Evolutionary conservation across 306 rosid genomes (phyloP).

Genomic region (Castanopsis chinensis): DNA sequence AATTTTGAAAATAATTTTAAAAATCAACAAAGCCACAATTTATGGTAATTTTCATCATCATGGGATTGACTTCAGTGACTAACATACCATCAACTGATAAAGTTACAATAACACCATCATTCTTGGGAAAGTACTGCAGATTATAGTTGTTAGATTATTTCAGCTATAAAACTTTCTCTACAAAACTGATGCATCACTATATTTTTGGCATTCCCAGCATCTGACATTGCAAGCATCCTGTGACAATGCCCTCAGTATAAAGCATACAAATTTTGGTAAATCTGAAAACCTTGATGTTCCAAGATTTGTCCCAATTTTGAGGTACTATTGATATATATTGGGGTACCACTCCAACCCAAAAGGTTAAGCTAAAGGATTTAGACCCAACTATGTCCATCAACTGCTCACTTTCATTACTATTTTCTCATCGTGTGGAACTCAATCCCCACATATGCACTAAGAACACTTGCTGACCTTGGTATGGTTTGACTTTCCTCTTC

Average conservation of each 20-base stretch:
- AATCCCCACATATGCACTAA: too few species aligned
- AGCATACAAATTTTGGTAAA: not conserved
- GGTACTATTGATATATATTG: too few species aligned
- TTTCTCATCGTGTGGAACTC: too few species aligned
- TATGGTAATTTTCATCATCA: too few species aligned
- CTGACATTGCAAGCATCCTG: not conserved
- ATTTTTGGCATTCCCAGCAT: not conserved
- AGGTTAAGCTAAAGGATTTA: too few species aligned
- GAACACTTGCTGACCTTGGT: too few species aligned
- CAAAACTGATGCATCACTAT: not conserved
- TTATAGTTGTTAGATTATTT: not conserved
- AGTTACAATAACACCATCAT: not conserved
- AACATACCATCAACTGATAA: not conserved
- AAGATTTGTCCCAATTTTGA: not conserved
- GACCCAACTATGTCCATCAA: too few species aligned
- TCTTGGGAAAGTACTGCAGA: not conserved
- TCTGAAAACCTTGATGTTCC: not conserved
- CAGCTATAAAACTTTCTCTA: not conserved
- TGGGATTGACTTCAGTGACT: not conserved
- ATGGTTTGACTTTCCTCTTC: too few species aligned
- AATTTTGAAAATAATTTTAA: too few species aligned
- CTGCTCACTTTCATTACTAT: too few species aligned
- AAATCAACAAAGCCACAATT: too few species aligned
- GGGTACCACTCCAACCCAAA: too few species aligned
- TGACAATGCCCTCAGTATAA: not conserved